Percentiles rank a stretch among this genome's conserved stretches.
These are phyloP conservation scores for Plantago ovata DNA, from an alignment of 257 asterid species.

Conservation along the genomic window DNA sequence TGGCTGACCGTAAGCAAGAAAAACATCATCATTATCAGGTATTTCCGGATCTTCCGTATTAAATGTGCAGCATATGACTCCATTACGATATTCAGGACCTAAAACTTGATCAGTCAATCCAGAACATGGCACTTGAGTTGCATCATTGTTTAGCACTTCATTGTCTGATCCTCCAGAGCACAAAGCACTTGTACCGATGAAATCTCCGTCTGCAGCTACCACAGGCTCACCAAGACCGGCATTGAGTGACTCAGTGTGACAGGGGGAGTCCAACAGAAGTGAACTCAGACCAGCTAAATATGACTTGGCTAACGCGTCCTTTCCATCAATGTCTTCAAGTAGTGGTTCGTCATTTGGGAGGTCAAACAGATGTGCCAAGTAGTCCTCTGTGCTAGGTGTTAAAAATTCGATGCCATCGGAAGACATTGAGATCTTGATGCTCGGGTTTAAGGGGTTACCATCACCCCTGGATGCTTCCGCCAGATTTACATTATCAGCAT, in stretches of 20 bases:
- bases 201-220: too few relatives aligned
- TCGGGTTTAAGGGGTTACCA: too few relatives aligned
- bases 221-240: too few relatives aligned
- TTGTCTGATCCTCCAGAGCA: too few relatives aligned
- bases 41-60: conserved; percentile 69
- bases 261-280: conserved; percentile 56
- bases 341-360: conserved; percentile 36
- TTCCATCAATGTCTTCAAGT: conserved; percentile 32
- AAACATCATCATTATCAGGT: conserved; percentile 83
- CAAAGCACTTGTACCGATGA: too few relatives aligned
- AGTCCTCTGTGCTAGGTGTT: conserved; percentile 36
- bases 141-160: conserved; percentile 21
- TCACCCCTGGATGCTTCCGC: too few relatives aligned
- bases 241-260: conserved; percentile 24
- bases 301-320: conserved; percentile 37
- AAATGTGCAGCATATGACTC: conserved; percentile 64
- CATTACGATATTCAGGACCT: conserved; percentile 62
- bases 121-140: conserved; percentile 26
- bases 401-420: conserved; percentile 24
- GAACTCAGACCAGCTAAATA: conserved; percentile 51
- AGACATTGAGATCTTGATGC: too few relatives aligned
- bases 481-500: conserved; percentile 20
- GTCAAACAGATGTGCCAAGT: conserved; percentile 38
- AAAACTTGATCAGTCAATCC: conserved; percentile 27
- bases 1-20: conserved; percentile 69